These are phyloP conservation scores for Jamesozyma lodderae DNA, from an alignment of 805 yeast species.

Conservation along the genomic window DNA sequence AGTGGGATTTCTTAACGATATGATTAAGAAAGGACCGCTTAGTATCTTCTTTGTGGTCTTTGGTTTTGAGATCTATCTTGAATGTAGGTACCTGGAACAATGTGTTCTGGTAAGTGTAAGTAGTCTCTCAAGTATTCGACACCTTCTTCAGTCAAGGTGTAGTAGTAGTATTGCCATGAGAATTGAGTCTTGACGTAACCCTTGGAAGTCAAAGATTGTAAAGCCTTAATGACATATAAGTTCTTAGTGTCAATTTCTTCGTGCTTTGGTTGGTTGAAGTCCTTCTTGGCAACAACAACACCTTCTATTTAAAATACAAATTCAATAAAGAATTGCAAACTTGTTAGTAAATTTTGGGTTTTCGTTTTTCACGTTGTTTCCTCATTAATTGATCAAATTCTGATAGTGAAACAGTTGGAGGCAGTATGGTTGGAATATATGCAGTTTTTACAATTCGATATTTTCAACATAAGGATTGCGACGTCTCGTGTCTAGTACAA, in stretches of 20 bases:
- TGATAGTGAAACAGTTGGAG: too few species aligned
- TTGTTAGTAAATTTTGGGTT: conserved; percentile 22
- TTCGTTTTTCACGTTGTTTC: too few species aligned
- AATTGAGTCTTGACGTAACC: conserved; percentile 99
- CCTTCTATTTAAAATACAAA: conserved; percentile 57
- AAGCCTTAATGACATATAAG: conserved; percentile 96
- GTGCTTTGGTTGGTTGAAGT: conserved; percentile 94
- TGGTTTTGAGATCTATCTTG: conserved; percentile 80
- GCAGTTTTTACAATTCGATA: too few species aligned
- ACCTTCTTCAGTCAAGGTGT: conserved; percentile 99
- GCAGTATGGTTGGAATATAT: too few species aligned
- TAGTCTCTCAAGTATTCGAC: conserved; percentile 95
- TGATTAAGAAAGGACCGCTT: conserved; percentile 8
- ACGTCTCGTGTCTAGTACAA: too few species aligned
- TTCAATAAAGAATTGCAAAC: conserved; percentile 1
- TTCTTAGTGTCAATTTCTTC: conserved; percentile 97
- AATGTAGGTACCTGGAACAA: conserved; percentile 97
- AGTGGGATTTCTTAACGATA: conserved; percentile 4
- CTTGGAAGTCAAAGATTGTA: conserved; percentile 96
- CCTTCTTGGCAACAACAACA: conserved; percentile 99
- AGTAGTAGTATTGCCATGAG: conserved; percentile 99
- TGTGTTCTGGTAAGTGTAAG: conserved; percentile 97
- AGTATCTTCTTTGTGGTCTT: conserved; percentile 48
- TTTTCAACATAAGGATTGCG: too few species aligned
- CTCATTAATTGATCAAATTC: too few species aligned